These are phyloP conservation scores for Xerocomellus chrysenteron DNA, from an alignment of 768 basidiomycete genomes.

Conservation along the genomic window DNA sequence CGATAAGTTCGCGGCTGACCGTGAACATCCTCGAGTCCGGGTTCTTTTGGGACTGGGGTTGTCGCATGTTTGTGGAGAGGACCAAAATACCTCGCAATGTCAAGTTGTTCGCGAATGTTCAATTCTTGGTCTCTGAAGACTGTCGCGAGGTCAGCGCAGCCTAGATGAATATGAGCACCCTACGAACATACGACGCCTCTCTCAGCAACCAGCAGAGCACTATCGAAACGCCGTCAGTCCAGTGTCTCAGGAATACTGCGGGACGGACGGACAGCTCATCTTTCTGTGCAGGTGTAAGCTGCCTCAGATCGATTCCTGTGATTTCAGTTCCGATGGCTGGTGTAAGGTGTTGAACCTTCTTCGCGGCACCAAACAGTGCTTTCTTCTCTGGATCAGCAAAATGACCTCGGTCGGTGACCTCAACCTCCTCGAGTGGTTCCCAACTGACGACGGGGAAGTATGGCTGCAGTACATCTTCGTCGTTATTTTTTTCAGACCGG, in stretches of 20 bases:
- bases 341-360: conserved; percentile 66
- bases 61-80: conserved; percentile 83
- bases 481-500: not conserved
- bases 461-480: conserved; percentile 43
- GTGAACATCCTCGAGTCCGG: conserved; percentile 75
- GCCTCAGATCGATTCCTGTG: conserved; percentile 67
- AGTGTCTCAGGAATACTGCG: not conserved
- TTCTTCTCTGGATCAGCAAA: conserved; percentile 70
- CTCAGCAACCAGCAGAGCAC: conserved; percentile 72
- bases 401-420: conserved; percentile 67
- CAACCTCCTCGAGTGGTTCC: conserved; percentile 57
- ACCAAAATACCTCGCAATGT: conserved; percentile 70
- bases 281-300: conserved; percentile 65
- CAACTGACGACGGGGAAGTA: conserved; percentile 61
- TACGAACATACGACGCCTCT: conserved; percentile 71
- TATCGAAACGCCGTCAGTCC: conserved; percentile 27
- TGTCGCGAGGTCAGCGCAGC: conserved; percentile 21
- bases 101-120: conserved; percentile 64
- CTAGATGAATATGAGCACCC: not conserved
- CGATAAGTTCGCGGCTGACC: conserved; percentile 37
- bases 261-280: conserved; percentile 64
- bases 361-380: conserved; percentile 59
- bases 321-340: conserved; percentile 77
- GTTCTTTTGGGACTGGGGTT: conserved; percentile 67
- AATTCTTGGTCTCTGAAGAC: conserved; percentile 79